Percentiles rank a stretch among this genome's conserved stretches.
phyloP scores from a whole-genome alignment of 805 yeast genomes.

The Monosporozyma solicola region DNA sequence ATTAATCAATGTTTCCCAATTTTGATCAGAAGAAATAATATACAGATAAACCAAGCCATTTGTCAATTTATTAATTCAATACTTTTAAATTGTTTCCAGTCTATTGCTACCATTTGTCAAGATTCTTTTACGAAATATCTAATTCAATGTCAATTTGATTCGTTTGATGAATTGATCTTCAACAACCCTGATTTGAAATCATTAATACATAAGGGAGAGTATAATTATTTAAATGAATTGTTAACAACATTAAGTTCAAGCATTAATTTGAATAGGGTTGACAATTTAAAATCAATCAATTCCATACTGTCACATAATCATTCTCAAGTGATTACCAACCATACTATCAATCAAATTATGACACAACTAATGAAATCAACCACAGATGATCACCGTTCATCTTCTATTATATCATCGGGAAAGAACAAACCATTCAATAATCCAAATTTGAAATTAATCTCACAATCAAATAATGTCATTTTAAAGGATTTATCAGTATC shows the following conservation, averaged over 20 bases:
- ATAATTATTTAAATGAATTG: not conserved
- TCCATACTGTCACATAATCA: slow-evolving; percentile 5
- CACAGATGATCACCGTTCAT: not conserved
- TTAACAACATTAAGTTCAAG: slow-evolving; percentile 1
- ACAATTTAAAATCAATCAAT: slow-evolving; percentile 7
- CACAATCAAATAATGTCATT: slow-evolving; percentile 16
- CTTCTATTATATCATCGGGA: not conserved
- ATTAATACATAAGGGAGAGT: not conserved
- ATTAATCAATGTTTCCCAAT: slow-evolving; percentile 30
- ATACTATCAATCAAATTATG: not conserved
- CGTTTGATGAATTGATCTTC: not conserved
- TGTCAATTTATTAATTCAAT: not conserved
- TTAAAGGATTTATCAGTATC: not conserved
- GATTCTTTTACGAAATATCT: not conserved
- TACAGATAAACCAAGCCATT: slow-evolving; percentile 8
- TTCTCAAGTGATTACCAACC: not conserved
- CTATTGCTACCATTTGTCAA: not conserved
- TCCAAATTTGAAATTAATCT: slow-evolving; percentile 7
- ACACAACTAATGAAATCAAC: not conserved
- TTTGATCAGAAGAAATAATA: slow-evolving; percentile 20
- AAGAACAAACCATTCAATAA: not conserved
- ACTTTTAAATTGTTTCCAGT: not conserved
- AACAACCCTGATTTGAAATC: not conserved
- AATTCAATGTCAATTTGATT: not conserved
- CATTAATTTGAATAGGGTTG: slow-evolving; percentile 9